Percentiles rank a stretch among this genome's conserved stretches.
These are phyloP conservation scores for Lodderomyces jiufengensis DNA, from an alignment of 1,139 yeast genomes.

Conservation along the genomic window DNA sequence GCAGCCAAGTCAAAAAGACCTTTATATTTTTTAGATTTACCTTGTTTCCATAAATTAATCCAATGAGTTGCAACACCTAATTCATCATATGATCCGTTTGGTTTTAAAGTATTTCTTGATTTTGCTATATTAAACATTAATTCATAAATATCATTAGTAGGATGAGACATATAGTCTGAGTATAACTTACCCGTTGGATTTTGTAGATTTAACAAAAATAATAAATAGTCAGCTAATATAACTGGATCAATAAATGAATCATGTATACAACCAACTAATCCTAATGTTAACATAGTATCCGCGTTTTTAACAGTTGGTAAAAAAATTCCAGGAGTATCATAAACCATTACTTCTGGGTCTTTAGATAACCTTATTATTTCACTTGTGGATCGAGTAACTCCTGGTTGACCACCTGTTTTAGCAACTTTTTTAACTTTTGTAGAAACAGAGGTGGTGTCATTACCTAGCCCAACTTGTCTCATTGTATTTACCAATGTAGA, in stretches of 20 bases:
- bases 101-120: slow-evolving; percentile 31
- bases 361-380: slow-evolving; percentile 64
- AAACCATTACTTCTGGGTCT: slow-evolving; percentile 65
- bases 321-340: slow-evolving; percentile 93
- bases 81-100: slow-evolving; percentile 45
- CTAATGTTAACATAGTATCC: slow-evolving; percentile 72
- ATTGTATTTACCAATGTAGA: slow-evolving; percentile 82
- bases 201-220: slow-evolving; percentile 69
- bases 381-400: slow-evolving; percentile 80
- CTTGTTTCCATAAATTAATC: slow-evolving; percentile 66
- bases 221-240: slow-evolving; percentile 79
- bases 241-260: slow-evolving; percentile 73
- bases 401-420: slow-evolving; percentile 83
- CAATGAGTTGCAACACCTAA: slow-evolving; percentile 65
- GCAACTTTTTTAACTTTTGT: slow-evolving; percentile 65
- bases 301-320: slow-evolving; percentile 67
- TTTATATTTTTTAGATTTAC: slow-evolving; percentile 33
- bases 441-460: slow-evolving; percentile 19
- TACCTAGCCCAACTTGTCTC: slow-evolving; percentile 48
- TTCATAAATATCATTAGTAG: slow-evolving; percentile 72
- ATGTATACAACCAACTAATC: slow-evolving; percentile 77
- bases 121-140: slow-evolving; percentile 56
- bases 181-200: slow-evolving; percentile 46
- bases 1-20: slow-evolving; percentile 40
- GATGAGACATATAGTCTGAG: slow-evolving; percentile 48